Conservation (phyloP, 208 protist genomes). For the Leptomonas pyrrhocoris region DNA sequence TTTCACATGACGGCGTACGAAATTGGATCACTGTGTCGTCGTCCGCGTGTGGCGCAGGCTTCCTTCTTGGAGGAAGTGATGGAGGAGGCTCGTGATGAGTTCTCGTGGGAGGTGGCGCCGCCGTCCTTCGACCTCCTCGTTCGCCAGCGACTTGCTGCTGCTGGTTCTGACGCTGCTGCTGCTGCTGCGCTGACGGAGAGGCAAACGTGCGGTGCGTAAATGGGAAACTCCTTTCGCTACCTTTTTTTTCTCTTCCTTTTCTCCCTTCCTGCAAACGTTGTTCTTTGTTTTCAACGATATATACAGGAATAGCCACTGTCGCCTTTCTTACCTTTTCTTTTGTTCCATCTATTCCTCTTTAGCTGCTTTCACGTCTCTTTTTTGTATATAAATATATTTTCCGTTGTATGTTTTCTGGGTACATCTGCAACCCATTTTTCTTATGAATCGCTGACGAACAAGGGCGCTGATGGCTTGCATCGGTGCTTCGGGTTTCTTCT, state of each 20-base stretch:
- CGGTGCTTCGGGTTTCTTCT: neutral
- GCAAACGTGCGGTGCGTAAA: neutral
- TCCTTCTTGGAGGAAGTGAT: constrained; percentile 60
- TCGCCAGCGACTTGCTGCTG: constrained; percentile 7
- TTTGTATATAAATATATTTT: neutral
- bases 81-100: constrained; percentile 44
- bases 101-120: constrained; percentile 40
- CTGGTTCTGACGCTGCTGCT: too few relatives aligned
- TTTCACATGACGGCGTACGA: constrained; percentile 44
- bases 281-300: neutral
- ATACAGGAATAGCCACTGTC: neutral
- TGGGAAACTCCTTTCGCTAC: neutral
- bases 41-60: constrained; percentile 40
- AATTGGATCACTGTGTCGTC: constrained; percentile 56
- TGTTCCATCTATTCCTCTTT: constrained; percentile 12
- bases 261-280: neutral
- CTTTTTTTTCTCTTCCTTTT: constrained; percentile 4
- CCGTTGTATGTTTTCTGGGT: constrained; percentile 4
- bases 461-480: too few relatives aligned
- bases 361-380: constrained; percentile 2
- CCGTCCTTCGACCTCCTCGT: constrained; percentile 35
- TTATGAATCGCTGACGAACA: too few relatives aligned
- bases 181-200: neutral
- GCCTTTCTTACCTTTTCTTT: constrained; percentile 13
- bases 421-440: constrained; percentile 9